Percentiles rank a stretch among this genome's conserved stretches.
These are phyloP conservation scores for Zalerion maritima DNA, from an alignment of 495 filamentous ascomycete species.

Conservation along the genomic window DNA sequence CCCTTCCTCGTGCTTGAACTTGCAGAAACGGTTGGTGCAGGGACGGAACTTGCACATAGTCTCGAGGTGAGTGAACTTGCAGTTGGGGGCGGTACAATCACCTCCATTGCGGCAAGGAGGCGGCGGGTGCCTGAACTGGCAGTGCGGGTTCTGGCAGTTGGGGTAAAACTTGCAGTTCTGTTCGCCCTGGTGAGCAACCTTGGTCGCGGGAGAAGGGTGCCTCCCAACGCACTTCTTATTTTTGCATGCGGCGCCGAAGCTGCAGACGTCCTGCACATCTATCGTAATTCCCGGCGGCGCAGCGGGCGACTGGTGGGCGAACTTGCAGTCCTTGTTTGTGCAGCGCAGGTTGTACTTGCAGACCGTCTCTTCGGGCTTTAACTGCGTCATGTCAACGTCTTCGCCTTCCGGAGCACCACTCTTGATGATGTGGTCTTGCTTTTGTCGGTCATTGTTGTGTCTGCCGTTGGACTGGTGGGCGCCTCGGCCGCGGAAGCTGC, in stretches of 20 bases:
- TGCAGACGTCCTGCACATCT: slow-evolving; percentile 67
- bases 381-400: slow-evolving; percentile 38
- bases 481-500: slow-evolving; percentile 20
- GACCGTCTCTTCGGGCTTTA: slow-evolving; percentile 42
- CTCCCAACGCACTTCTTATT: slow-evolving; percentile 85
- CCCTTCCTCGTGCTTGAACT: slow-evolving; percentile 85
- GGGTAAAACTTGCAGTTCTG: slow-evolving; percentile 89
- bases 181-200: slow-evolving; percentile 60
- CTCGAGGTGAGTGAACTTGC: slow-evolving; percentile 77
- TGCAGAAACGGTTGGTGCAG: slow-evolving; percentile 70
- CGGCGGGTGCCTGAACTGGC: slow-evolving; percentile 78
- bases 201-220: slow-evolving; percentile 82
- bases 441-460: slow-evolving; percentile 14
- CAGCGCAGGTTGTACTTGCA: slow-evolving; percentile 85
- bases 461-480: slow-evolving; percentile 14
- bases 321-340: slow-evolving; percentile 77
- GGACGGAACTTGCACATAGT: slow-evolving; percentile 82
- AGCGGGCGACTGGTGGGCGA: slow-evolving; percentile 86
- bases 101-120: slow-evolving; percentile 77
- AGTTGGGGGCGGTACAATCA: slow-evolving; percentile 69
- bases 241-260: slow-evolving; percentile 81
- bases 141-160: slow-evolving; percentile 76
- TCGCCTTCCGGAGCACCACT: slow-evolving; percentile 19
- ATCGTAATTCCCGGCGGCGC: slow-evolving; percentile 63
- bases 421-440: slow-evolving; percentile 5